A percentile compares a stretch with the other conserved stretches of the same genome.
Evolutionary conservation across 208 protist genomes (phyloP).

Genomic region (Crithidia expoeki): DNA sequence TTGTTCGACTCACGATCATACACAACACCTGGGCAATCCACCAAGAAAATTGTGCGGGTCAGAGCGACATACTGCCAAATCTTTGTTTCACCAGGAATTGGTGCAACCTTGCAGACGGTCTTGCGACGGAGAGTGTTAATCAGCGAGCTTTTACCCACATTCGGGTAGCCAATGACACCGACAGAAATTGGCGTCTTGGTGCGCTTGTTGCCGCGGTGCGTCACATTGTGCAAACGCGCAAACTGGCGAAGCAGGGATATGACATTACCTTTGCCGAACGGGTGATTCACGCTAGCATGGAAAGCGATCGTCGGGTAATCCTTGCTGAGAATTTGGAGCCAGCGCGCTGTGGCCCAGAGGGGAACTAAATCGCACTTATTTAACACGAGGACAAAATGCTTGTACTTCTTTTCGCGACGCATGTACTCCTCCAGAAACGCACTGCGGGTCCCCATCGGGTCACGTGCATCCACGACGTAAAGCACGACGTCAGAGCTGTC

Average conservation of each 20-base stretch:
- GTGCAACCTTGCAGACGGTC: conserved; percentile 98
- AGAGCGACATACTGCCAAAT: conserved; percentile 99
- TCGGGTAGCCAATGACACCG: conserved; percentile 98
- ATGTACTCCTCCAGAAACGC: conserved; percentile 93
- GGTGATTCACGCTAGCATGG: conserved; percentile 98
- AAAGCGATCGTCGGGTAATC: conserved; percentile 99
- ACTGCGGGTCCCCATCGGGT: conserved; percentile 99
- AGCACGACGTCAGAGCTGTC: conserved; percentile 99
- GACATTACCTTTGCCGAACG: conserved; percentile 99
- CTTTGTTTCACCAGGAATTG: conserved; percentile 99
- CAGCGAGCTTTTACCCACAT: conserved; percentile 99
- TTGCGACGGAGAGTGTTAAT: conserved; percentile 99
- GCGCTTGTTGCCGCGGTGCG: conserved; percentile 82
- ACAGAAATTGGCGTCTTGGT: conserved; percentile 92
- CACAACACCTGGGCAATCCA: conserved; percentile 99
- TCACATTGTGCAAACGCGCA: conserved; percentile 89
- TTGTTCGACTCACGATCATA: conserved; percentile 93
- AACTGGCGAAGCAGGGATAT: conserved; percentile 99
- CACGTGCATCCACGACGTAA: conserved; percentile 97
- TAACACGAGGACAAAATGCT: conserved; percentile 99
- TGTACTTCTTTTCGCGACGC: conserved; percentile 97
- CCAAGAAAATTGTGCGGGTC: conserved; percentile 98
- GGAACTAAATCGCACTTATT: conserved; percentile 99
- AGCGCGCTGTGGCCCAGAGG: conserved; percentile 97
- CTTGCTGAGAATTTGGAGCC: conserved; percentile 97